Evolutionary conservation across 768 basidiomycete species (phyloP).

Genomic region (Ramaria sp.): DNA sequence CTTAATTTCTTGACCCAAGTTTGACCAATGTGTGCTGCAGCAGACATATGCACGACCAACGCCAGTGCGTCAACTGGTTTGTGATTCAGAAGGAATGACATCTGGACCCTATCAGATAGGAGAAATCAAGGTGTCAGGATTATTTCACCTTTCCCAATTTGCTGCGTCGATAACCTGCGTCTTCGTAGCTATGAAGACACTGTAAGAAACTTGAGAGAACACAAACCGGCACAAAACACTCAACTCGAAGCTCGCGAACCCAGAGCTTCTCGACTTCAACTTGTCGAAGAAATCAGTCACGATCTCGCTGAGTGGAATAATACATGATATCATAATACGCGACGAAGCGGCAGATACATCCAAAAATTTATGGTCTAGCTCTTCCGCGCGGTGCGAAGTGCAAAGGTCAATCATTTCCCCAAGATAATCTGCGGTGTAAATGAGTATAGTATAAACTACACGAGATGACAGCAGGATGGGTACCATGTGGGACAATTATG

Average conservation of each 20-base stretch:
- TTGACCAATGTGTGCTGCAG: conserved; percentile 62
- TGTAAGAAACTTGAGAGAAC: neutral
- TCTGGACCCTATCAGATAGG: conserved; percentile 32
- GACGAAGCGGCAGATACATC: conserved; percentile 44
- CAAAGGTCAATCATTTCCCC: conserved; percentile 97
- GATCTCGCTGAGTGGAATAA: conserved; percentile 83
- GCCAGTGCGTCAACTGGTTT: conserved; percentile 91
- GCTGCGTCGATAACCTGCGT: conserved; percentile 77
- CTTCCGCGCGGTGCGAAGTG: conserved; percentile 71
- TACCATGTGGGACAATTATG: conserved; percentile 91
- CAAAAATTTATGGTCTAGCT: conserved; percentile 76
- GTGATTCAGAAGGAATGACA: conserved; percentile 82
- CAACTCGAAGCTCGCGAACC: conserved; percentile 87
- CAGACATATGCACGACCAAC: conserved; percentile 78
- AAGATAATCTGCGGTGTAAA: conserved; percentile 56
- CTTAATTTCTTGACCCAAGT: conserved; percentile 90
- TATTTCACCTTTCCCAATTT: conserved; percentile 69
- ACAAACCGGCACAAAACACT: conserved; percentile 19
- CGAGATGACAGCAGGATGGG: conserved; percentile 6
- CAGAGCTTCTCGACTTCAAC: conserved; percentile 86
- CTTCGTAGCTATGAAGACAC: conserved; percentile 67
- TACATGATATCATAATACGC: conserved; percentile 73
- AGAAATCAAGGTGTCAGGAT: too few relatives aligned
- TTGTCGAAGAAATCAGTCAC: conserved; percentile 94
- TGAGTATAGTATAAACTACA: neutral